A percentile compares a stretch with the other conserved stretches of the same genome.
phyloP scores from a whole-genome alignment of 441 rosid genomes.

The Metrosideros polymorpha region DNA sequence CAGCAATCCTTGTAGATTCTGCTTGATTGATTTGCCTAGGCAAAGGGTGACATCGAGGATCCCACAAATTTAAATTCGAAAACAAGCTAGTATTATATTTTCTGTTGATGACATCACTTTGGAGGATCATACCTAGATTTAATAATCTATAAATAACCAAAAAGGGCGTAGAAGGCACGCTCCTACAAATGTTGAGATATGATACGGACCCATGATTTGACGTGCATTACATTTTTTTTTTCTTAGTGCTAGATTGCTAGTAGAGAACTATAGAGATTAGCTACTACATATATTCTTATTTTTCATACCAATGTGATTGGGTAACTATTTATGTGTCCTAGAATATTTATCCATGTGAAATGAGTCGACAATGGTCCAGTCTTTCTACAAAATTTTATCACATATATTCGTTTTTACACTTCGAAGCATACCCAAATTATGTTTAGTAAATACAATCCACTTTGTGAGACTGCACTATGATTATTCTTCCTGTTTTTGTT shows the following conservation, averaged over 20 bases:
- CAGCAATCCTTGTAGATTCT: neutral
- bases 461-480: neutral
- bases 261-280: neutral
- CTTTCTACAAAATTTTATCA: neutral
- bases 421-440: neutral
- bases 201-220: neutral
- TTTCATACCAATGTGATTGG: neutral
- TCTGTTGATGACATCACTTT: neutral
- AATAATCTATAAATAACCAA: neutral
- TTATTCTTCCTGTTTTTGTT: neutral
- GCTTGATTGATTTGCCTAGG: neutral
- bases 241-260: neutral
- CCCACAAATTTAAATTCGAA: neutral
- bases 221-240: neutral
- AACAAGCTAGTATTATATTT: neutral
- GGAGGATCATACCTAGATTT: neutral
- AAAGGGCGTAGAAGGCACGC: neutral
- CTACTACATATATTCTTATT: neutral
- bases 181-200: neutral
- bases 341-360: neutral
- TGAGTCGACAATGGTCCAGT: neutral
- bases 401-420: neutral
- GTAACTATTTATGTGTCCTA: neutral
- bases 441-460: neutral
- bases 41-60: neutral